A percentile compares a stretch with the other conserved stretches of the same genome.
Evolutionary conservation across 768 basidiomycete genomes (phyloP).

Genomic region (Auricularia heimuer): DNA sequence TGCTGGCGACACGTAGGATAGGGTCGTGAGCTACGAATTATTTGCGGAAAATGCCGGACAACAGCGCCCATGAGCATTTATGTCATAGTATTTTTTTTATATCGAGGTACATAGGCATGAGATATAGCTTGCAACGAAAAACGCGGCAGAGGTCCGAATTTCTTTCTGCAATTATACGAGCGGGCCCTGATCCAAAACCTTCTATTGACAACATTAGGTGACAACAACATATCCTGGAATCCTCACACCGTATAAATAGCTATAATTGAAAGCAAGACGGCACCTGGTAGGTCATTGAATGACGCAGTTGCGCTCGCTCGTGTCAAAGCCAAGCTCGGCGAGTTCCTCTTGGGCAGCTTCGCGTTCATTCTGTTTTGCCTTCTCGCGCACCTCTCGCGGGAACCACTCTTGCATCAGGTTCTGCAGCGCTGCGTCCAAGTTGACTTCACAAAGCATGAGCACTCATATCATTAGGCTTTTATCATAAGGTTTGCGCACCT

Average conservation of each 20-base stretch:
- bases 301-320: neutral
- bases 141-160: too few relatives aligned
- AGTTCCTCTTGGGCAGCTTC: slow-evolving; percentile 67
- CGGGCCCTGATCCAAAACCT: too few relatives aligned
- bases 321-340: slow-evolving; percentile 46
- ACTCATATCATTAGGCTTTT: neutral
- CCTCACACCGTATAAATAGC: neutral
- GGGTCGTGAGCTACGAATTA: neutral
- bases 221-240: too few relatives aligned
- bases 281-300: neutral
- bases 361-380: slow-evolving; percentile 61
- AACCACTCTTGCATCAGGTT: slow-evolving; percentile 94
- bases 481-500: slow-evolving; percentile 36
- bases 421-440: slow-evolving; percentile 67
- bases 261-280: neutral
- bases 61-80: neutral
- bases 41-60: neutral
- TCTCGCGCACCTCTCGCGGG: slow-evolving; percentile 67
- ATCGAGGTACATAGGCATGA: too few relatives aligned
- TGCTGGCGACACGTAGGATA: slow-evolving; percentile 17
- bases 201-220: too few relatives aligned
- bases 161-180: too few relatives aligned
- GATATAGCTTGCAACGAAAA: too few relatives aligned
- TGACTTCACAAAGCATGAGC: slow-evolving; percentile 34
- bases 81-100: too few relatives aligned